Evolutionary conservation across 768 basidiomycete species (phyloP).

Genomic region (Cyathus striatus): DNA sequence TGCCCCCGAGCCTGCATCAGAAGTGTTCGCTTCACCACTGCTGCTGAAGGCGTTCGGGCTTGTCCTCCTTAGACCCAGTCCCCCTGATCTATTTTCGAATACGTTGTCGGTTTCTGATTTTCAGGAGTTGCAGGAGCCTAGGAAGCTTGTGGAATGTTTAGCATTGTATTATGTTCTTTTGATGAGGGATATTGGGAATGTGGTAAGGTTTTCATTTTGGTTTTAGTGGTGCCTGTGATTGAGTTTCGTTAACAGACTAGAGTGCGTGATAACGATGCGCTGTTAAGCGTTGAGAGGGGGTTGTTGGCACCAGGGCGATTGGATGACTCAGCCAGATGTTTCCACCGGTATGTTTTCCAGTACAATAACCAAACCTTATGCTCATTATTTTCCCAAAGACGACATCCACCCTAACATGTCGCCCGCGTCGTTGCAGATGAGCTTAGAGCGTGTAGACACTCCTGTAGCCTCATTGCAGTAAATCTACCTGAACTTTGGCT

Average conservation of each 20-base stretch:
- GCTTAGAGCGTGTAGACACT: conserved; percentile 43
- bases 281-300: conserved; percentile 37
- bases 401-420: conserved; percentile 28
- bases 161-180: conserved; percentile 66
- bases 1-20: conserved; percentile 15
- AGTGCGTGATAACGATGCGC: conserved; percentile 37
- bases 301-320: conserved; percentile 42
- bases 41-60: conserved; percentile 58
- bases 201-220: conserved; percentile 27
- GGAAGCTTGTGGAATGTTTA: conserved; percentile 59
- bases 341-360: conserved; percentile 17
- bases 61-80: conserved; percentile 51
- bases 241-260: conserved; percentile 36
- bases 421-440: conserved; percentile 41
- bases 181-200: conserved; percentile 51
- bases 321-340: conserved; percentile 17
- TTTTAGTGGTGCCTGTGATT: background rate
- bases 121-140: conserved; percentile 50
- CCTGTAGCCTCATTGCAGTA: conserved; percentile 16
- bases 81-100: conserved; percentile 42
- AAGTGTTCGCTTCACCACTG: conserved; percentile 48
- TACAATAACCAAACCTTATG: no score
- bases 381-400: conserved; percentile 9
- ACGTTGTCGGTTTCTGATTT: conserved; percentile 37
- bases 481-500: no score